phyloP scores from a whole-genome alignment of 805 yeast species.

The Lipomyces starkeyi region DNA sequence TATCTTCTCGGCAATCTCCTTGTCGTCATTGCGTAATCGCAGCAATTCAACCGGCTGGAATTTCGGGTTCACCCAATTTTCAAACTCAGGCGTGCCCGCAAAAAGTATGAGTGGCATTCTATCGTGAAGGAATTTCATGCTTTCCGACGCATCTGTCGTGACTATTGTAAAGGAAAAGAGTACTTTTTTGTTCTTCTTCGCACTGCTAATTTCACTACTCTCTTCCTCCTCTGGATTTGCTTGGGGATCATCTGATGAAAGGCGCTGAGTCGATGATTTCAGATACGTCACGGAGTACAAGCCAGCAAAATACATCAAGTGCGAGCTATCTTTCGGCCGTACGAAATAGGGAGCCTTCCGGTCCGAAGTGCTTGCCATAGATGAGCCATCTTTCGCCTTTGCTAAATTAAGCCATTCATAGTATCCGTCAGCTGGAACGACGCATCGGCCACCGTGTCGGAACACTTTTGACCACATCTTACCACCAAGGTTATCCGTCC shows the following conservation, averaged over 20 bases:
- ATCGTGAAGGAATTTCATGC: conserved; percentile 69
- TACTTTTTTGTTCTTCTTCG: not conserved
- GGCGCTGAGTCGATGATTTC: conserved; percentile 35
- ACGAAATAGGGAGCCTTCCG: conserved; percentile 67
- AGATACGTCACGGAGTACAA: conserved; percentile 48
- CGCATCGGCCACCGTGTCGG: conserved; percentile 60
- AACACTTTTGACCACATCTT: conserved; percentile 64
- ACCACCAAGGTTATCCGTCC: conserved; percentile 63
- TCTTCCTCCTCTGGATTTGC: conserved; percentile 10
- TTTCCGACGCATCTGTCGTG: conserved; percentile 71
- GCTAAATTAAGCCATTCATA: conserved; percentile 70
- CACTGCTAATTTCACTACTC: not conserved
- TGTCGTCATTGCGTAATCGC: conserved; percentile 52
- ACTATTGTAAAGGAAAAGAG: conserved; percentile 51
- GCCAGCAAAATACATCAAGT: conserved; percentile 71
- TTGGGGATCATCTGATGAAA: not conserved
- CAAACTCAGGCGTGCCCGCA: conserved; percentile 61
- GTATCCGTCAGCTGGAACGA: conserved; percentile 81
- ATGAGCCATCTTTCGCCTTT: conserved; percentile 52
- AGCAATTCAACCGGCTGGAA: conserved; percentile 53
- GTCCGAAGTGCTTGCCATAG: conserved; percentile 25
- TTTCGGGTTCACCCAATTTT: conserved; percentile 65
- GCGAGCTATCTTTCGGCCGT: conserved; percentile 54
- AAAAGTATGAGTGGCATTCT: conserved; percentile 78
- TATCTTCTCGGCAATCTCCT: conserved; percentile 12